Base-by-base conservation (phyloP, 73 alveolate species). In the Tetrahymena thermophila region DNA sequence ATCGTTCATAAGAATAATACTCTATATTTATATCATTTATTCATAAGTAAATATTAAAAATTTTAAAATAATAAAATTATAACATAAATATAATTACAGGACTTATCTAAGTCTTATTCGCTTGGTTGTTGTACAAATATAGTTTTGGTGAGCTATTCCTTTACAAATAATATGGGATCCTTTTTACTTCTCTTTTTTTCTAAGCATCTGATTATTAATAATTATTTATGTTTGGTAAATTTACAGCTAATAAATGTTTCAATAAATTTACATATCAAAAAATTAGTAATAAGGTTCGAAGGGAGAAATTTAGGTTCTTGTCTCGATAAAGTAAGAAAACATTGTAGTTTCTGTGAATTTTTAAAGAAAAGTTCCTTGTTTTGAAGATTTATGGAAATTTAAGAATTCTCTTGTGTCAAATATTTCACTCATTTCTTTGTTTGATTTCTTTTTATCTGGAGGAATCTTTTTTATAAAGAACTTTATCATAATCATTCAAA, bases 311-410 rank as follows among this genome's bases (percentile, higher is more conserved):
- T 85, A 85, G 1, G 93, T 50, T 31, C 97, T 56, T 34, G 93
- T 89, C 89, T 95, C 93, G 1, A 95, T 95, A 35, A 95, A 95
- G 55, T 95, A 95, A 31, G 93, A 38, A 34, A 95, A 95, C 94
- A 95, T 50, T 85, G 95, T 95, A 16, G 97, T 95, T 50, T 95
- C 97, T 56, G 94, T 89, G 35, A 95, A 95, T 95, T 85, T 85
- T 44, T 85, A 57, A 3, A 95, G 35, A 85, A 95, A 95, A 43
- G 71, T 95, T 40, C 94, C 97, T 93, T 85, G 23, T n/a, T 95
- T 95, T 31, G 85, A 43, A 21, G 71, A 57, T 34, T 95, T 93
- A 85, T 95, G 95, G 93, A 37, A 95, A n/a, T 58, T 89, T 38
- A 71, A 43, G 43, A 95, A 93, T 31, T 93, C 85, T 16, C 83